Base-by-base conservation (phyloP, 2,329 filamentous ascomycete species). In the Botryotinia globosa region DNA sequence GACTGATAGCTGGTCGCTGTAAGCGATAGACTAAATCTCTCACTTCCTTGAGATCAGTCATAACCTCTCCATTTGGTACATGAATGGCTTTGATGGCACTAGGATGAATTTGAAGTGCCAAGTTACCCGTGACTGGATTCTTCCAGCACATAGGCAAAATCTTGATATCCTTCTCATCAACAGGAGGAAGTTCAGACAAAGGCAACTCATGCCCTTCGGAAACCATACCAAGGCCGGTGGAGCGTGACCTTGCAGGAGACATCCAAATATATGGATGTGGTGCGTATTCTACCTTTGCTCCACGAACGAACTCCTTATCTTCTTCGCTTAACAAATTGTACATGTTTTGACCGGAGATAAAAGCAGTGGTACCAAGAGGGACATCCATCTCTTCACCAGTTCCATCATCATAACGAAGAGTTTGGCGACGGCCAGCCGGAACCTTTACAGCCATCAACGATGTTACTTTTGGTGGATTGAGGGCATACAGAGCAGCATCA, bases 211-310 rank as follows among this genome's bases (percentile, higher is more conserved):
- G 85, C 64, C 84, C 87, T 73, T 93, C 89, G 0, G 89, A 91
- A 39, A 91, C 83, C 72, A 94, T 82, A n/a, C 92, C 92, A 0
- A 94, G 86, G 0, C 92, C 92, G 68, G 89, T 88, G 10, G 90
- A 84, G 25, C 87, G 88, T 56, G 91, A 90, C 77, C 87, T 88
- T 63, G 92, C 90, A 37, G 84, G 80, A 73, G 86, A 89, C 91
- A 94, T 94, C 92, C 92, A 95, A 74, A 94, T 88, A 81, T 94
- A 94, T 8, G 92, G 92, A 77, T 94, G 92, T 4, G 92, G 86
- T 0, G 92, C 91, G 79, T 94, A 94, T 81, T 94, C 91, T 63
- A 93, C 87, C 73, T 85, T 88, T 32, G 90, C 91, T 8, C 85
- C 87, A 68, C 89, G 86, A 1, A 86, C 91, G 76, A 94, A 92